Base-by-base conservation (phyloP, 192 early-diverging fungal genomes). In the Rhizophagus clarus region DNA sequence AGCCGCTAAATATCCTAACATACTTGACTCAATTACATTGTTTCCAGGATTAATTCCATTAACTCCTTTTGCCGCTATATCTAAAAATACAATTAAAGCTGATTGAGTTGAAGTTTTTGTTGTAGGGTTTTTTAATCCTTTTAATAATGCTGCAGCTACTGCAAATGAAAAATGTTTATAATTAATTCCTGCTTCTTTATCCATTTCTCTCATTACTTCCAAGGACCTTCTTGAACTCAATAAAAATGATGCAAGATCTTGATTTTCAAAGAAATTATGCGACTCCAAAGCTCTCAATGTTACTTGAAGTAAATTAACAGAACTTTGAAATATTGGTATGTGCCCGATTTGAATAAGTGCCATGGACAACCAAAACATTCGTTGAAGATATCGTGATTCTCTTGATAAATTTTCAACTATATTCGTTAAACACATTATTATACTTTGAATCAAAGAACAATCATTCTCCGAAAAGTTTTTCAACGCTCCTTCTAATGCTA, bases 161-260 rank as follows among this genome's bases (percentile, higher is more conserved):
- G 96, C 95, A 77, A 96, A 95, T 34, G 94, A 89, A 76, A 98
- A 97, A 80, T 96, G 94, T 61, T 89, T 88, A 87, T 97, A 98
- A 83, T 91, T 92, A 76, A 97, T 87, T 10, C 95, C 95, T 17
- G 92, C 88, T 14, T 88, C 80, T 26, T 85, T 84, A 79, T 98
- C 97, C 72, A 97, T 80, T 75, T 93, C 86, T 77, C 82, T 87
- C 1, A 91, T 89, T 75, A 94, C 90, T 61, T 88, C 85, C 47
- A 97, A 88, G 2, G 91, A 91, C 1, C 84, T 87, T 20, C 96
- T 88, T 7, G 92, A 93, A n/a, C 82, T 82, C 85, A 96, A 83
- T 40, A 98, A 80, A 8, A 94, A 89, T 66, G 91, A 87, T 71
- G 91, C 86, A 80, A 97, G 88, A 10, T 89, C 88, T 20, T 93